phyloP scores from a whole-genome alignment of 768 basidiomycete species.

The Coprinopsis strossmayeri region DNA sequence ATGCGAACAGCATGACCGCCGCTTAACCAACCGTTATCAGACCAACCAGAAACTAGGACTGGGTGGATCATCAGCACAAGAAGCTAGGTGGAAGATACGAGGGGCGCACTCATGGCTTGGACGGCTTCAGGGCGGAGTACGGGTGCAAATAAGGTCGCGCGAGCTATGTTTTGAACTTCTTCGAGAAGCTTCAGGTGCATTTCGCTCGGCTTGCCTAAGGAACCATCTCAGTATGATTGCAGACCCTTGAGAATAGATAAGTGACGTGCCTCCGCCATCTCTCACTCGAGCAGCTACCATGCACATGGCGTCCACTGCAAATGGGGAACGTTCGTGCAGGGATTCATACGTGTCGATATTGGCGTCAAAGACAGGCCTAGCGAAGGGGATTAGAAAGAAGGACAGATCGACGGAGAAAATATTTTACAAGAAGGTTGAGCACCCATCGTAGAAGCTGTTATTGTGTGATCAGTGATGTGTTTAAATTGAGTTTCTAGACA shows the following conservation, averaged over 20 bases:
- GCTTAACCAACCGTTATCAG: conserved; percentile 92
- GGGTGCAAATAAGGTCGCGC: conserved; percentile 81
- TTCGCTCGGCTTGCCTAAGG: conserved; percentile 65
- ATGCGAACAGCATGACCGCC: conserved; percentile 96
- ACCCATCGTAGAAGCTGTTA: conserved; percentile 83
- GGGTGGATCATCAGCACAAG: conserved; percentile 6
- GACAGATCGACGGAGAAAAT: conserved; percentile 1
- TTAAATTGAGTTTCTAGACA: conserved; percentile 13
- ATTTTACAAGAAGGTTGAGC: conserved; percentile 42
- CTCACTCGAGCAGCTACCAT: conserved; percentile 89
- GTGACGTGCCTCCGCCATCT: conserved; percentile 76
- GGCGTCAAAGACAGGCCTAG: conserved; percentile 75
- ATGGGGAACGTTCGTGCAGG: conserved; percentile 84
- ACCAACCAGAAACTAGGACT: conserved; percentile 93
- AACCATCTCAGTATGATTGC: conserved; percentile 13
- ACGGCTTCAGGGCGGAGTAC: conserved; percentile 83
- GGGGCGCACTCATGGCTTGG: conserved; percentile 81
- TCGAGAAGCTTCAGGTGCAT: conserved; percentile 66
- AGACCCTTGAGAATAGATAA: neutral
- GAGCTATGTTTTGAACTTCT: conserved; percentile 81
- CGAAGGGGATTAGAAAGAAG: conserved; percentile 47
- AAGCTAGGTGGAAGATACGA: neutral
- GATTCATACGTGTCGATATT: conserved; percentile 80
- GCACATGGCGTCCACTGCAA: conserved; percentile 88
- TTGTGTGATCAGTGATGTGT: conserved; percentile 11